A percentile compares a stretch with the other conserved stretches of the same genome.
Evolutionary conservation across 306 rosid genomes (phyloP).

Genomic region (Sesbania bispinosa): DNA sequence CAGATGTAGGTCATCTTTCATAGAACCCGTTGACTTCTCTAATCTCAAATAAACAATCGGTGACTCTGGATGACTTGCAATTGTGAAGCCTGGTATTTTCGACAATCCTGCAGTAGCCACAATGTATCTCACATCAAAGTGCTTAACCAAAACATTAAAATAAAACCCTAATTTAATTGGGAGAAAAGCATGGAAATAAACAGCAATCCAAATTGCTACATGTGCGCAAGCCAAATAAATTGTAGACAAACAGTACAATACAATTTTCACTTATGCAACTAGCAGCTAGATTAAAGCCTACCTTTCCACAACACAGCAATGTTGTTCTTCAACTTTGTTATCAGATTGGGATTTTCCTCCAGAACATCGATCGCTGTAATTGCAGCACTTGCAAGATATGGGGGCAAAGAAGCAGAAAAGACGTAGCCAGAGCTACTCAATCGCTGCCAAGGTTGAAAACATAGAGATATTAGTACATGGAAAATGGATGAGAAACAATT

Average conservation of each 20-base stretch:
- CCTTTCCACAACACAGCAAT: constrained; percentile 66
- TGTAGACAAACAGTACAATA: not conserved
- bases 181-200: not conserved
- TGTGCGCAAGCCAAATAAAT: constrained; percentile 1
- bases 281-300: constrained; percentile 33
- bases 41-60: constrained; percentile 82
- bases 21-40: constrained; percentile 66
- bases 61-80: constrained; percentile 77
- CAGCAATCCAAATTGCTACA: not conserved
- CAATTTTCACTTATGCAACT: not conserved
- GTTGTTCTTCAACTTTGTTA: constrained; percentile 65
- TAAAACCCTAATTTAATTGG: not conserved
- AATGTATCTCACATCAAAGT: constrained; percentile 13
- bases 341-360: constrained; percentile 75
- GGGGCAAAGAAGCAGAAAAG: constrained; percentile 97
- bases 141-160: not conserved
- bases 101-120: constrained; percentile 65
- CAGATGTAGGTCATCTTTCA: constrained; percentile 53
- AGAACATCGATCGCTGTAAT: constrained; percentile 77
- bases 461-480: constrained; percentile 27
- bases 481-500: constrained; percentile 14
- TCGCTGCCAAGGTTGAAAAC: constrained; percentile 59
- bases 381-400: constrained; percentile 95
- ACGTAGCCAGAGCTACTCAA: constrained; percentile 94
- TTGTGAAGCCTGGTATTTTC: constrained; percentile 49